Base-by-base conservation (phyloP, 140 eudicot species). In the Flaveria floridana region DNA sequence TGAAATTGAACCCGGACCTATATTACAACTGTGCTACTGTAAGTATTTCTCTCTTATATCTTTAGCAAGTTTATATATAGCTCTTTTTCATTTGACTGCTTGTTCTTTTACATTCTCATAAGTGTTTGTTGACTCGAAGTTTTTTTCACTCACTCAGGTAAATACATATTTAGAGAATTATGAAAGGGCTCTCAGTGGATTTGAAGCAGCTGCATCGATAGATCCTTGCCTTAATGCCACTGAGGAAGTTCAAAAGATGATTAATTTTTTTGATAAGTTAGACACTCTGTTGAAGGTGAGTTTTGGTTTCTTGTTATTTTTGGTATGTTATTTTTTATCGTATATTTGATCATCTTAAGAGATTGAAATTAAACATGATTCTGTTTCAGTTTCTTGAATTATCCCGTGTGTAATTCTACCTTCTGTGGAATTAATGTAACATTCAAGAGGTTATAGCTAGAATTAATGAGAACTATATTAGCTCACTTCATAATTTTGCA, bases 111-210 rank as follows among this genome's bases (percentile, higher is more conserved):
- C 30, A 0, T 56, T 74, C 58, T 76, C 30, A 55, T 48, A 34
- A 19, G 15, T 41, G 37, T 53, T 68, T 34, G 37, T 57, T 30
- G 46, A 46, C 69, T 19, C 46, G n/a, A 0, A 23, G 11, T 65
- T 7, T 16, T 58, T 57, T 34, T 7, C 47, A 74, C 16, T 25
- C 15, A 61, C 11, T 18, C 76, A 89, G 98, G 96, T 90, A 73
- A 91, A 90, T 73, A 82, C 86, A 69, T 94, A 90, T 77, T 76
- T 94, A 48, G 99, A 94, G 79, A 94, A 90, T 80, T 94, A 90
- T 78, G 97, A 90, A 83, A 90, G 94, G 79, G 99, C 99, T 53
- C 96, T 94, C 50, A 88, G 90, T 85, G 99, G 99, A 81, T 94
- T 90, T 74, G 96, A 94, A 84, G 95, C 96, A 21, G 99, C 99